Percentiles rank a stretch among this genome's conserved stretches.
Conservation (phyloP, 2,329 filamentous ascomycete genomes). For the Aspergillus costaricaensis region DNA sequence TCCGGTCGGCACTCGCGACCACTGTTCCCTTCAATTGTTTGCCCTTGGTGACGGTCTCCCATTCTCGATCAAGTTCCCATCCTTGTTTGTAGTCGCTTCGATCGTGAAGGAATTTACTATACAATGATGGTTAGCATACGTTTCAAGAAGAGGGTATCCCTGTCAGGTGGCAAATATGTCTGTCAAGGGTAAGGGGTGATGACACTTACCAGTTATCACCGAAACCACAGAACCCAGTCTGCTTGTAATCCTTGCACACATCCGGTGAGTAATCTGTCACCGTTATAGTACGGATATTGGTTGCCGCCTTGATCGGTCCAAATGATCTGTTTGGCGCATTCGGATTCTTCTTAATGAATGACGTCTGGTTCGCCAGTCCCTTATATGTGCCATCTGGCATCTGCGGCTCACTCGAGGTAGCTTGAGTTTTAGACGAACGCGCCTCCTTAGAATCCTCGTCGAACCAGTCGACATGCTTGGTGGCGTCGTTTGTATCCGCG, state of each 20-base stretch:
- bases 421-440: constrained; percentile 40
- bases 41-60: constrained; percentile 77
- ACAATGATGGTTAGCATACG: not conserved
- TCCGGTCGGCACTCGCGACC: constrained; percentile 41
- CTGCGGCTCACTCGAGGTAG: constrained; percentile 16
- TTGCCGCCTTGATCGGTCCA: constrained; percentile 80
- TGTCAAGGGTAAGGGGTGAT: not conserved
- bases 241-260: constrained; percentile 92
- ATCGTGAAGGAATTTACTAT: constrained; percentile 62
- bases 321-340: constrained; percentile 67
- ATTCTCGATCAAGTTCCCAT: constrained; percentile 93
- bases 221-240: constrained; percentile 71
- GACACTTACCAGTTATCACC: constrained; percentile 65
- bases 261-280: constrained; percentile 89
- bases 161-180: not conserved
- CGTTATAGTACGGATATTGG: constrained; percentile 88
- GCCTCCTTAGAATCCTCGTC: constrained; percentile 61
- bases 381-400: constrained; percentile 70
- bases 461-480: constrained; percentile 86
- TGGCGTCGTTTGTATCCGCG: constrained; percentile 76
- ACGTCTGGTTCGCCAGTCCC: constrained; percentile 70
- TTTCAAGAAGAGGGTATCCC: no score
- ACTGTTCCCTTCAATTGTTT: constrained; percentile 49
- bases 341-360: constrained; percentile 79
- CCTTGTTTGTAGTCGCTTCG: constrained; percentile 75